Conservation (phyloP, 257 asterid genomes). For the Jaltomata sinuosa region DNA sequence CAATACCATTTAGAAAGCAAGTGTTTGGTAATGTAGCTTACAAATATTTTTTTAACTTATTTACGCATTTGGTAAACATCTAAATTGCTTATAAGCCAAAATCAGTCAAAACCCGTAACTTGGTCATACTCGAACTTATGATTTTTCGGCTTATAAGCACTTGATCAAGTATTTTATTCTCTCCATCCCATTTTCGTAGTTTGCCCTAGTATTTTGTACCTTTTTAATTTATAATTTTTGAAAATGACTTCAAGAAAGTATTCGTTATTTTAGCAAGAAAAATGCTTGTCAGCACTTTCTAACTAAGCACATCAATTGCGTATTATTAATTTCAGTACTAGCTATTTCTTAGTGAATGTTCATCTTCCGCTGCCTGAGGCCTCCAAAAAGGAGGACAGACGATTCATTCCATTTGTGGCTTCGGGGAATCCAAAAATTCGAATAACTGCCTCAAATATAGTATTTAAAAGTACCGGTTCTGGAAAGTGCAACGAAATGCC, state of each 20-base stretch:
- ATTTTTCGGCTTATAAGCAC: neutral
- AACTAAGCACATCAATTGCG: neutral
- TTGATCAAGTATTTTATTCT: neutral
- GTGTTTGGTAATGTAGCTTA: neutral
- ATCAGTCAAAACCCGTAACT: neutral
- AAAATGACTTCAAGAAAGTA: neutral
- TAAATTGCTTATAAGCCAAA: neutral
- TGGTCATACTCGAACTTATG: neutral
- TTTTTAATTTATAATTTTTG: neutral
- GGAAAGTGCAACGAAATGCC: too few relatives aligned
- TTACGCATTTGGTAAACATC: neutral
- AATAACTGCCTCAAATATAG: too few relatives aligned
- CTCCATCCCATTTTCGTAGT: neutral
- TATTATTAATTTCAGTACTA: too few relatives aligned
- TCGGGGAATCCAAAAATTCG: too few relatives aligned
- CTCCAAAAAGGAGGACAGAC: too few relatives aligned
- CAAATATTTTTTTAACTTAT: neutral
- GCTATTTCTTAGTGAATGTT: too few relatives aligned
- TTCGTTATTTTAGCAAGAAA: neutral
- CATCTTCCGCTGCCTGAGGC: too few relatives aligned
- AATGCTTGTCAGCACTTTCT: neutral
- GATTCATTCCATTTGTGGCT: too few relatives aligned
- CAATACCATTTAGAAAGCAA: neutral
- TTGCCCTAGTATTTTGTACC: neutral
- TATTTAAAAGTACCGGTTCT: too few relatives aligned